Percentiles rank a stretch among this genome's conserved stretches.
Evolutionary conservation across 2,329 filamentous ascomycete genomes (phyloP).

Genomic region (Arachnopeziza araneosa): DNA sequence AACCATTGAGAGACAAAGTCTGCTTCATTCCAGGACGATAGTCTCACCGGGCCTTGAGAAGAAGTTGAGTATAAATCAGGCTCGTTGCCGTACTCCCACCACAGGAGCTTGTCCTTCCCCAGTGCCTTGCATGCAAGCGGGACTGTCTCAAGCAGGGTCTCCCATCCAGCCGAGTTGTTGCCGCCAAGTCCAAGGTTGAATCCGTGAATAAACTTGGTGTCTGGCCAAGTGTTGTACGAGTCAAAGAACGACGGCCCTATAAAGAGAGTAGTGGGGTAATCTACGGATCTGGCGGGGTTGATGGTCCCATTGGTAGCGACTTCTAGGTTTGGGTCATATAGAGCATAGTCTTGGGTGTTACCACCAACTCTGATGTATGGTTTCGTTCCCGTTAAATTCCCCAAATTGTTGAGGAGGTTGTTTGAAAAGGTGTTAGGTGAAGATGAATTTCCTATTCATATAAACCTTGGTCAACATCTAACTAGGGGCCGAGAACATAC

Average conservation of each 20-base stretch:
- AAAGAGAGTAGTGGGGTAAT: constrained; percentile 55
- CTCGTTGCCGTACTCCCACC: constrained; percentile 62
- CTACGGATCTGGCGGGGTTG: constrained; percentile 42
- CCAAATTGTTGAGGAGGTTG: constrained; percentile 53
- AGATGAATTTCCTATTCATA: constrained; percentile 41
- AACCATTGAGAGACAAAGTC: constrained; percentile 54
- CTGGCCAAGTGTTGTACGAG: constrained; percentile 52
- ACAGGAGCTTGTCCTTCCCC: constrained; percentile 42
- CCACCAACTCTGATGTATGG: constrained; percentile 59
- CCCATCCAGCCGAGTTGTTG: constrained; percentile 45
- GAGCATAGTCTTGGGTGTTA: constrained; percentile 61
- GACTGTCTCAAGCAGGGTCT: constrained; percentile 48
- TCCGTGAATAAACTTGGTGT: constrained; percentile 53
- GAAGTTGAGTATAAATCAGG: constrained; percentile 53
- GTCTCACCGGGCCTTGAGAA: constrained; percentile 46
- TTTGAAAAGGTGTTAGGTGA: constrained; percentile 55
- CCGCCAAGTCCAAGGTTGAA: constrained; percentile 51
- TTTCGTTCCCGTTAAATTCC: constrained; percentile 47
- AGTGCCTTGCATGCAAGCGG: constrained; percentile 53
- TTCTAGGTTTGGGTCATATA: constrained; percentile 49
- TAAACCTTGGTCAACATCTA: neutral
- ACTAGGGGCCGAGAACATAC: constrained; percentile 4
- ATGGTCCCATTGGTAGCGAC: constrained; percentile 48
- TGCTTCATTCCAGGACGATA: constrained; percentile 46
- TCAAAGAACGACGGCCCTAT: constrained; percentile 60